phyloP scores from a whole-genome alignment of 2,329 filamentous ascomycete genomes.

The Aquanectria penicillioides region DNA sequence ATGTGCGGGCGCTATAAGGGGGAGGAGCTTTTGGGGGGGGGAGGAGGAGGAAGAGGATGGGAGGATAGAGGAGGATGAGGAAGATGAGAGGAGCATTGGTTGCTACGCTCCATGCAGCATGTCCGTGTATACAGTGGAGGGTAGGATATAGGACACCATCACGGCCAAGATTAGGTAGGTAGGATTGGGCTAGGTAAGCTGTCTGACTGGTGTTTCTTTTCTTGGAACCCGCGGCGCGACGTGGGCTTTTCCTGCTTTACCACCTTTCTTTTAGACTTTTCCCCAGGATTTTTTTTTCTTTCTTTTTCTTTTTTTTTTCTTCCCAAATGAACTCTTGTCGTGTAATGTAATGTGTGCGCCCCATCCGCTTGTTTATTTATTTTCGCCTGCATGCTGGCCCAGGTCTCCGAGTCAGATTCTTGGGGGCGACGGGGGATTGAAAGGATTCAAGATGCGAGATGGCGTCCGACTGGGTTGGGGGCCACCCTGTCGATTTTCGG shows the following conservation, averaged over 20 bases:
- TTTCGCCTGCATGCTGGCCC: not conserved
- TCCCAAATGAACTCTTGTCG: too few species aligned
- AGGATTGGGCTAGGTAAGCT: too few species aligned
- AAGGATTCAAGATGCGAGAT: not conserved
- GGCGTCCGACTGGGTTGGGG: not conserved
- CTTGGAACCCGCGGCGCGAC: conserved; percentile 3
- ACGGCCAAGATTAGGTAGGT: too few species aligned
- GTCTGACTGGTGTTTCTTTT: not conserved
- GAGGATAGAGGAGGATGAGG: too few species aligned
- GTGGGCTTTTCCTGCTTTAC: not conserved
- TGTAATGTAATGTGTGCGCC: too few species aligned
- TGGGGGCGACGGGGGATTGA: not conserved
- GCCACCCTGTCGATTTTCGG: not conserved
- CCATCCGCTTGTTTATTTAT: not conserved
- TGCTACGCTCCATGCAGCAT: too few species aligned
- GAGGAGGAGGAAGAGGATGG: too few species aligned
- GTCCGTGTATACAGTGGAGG: too few species aligned
- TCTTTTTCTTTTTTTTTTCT: not conserved
- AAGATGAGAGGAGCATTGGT: too few species aligned
- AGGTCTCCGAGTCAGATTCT: not conserved
- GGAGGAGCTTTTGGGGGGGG: not conserved
- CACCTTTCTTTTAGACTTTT: not conserved
- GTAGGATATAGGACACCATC: too few species aligned
- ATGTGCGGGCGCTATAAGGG: not conserved
- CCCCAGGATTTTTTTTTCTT: not conserved